phyloP scores from a whole-genome alignment of 2,329 filamentous ascomycete species.

The Scopulariopsis brevicaulis region DNA sequence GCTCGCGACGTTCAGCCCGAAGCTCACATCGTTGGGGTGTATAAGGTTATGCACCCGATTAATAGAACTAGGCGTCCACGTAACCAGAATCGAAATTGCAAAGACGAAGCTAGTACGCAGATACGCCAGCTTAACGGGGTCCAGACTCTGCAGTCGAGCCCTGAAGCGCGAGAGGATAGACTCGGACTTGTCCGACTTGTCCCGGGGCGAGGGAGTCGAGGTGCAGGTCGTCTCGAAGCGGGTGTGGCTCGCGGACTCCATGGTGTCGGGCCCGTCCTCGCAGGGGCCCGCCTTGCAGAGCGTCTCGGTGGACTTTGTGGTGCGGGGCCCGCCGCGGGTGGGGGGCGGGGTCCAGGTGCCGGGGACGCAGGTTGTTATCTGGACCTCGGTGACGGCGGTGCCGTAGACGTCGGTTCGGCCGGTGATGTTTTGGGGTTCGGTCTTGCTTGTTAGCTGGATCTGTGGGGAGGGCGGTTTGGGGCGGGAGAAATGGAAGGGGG shows the following conservation, averaged over 20 bases:
- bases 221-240: slow-evolving; percentile 15
- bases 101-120: slow-evolving; percentile 50
- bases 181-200: neutral
- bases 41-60: slow-evolving; percentile 63
- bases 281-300: neutral
- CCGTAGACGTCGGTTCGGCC: slow-evolving; percentile 26
- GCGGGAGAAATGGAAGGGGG: neutral
- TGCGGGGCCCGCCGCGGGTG: neutral
- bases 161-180: slow-evolving; percentile 11
- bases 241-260: neutral
- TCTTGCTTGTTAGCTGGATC: neutral
- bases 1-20: slow-evolving; percentile 56
- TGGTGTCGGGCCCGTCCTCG: neutral
- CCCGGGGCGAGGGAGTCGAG: slow-evolving; percentile 6
- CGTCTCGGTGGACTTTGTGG: neutral
- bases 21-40: slow-evolving; percentile 39
- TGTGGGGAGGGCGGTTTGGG: neutral
- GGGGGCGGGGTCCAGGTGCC: slow-evolving; percentile 6
- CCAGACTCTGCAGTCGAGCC: slow-evolving; percentile 26
- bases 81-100: slow-evolving; percentile 47
- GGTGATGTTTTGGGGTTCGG: slow-evolving; percentile 13
- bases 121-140: slow-evolving; percentile 50
- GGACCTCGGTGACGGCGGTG: slow-evolving; percentile 41
- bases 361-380: slow-evolving; percentile 21
- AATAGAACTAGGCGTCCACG: slow-evolving; percentile 56